These are phyloP conservation scores for Pseudogymnoascus pannorum DNA, from an alignment of 2,329 filamentous ascomycete genomes.

Conservation along the genomic window DNA sequence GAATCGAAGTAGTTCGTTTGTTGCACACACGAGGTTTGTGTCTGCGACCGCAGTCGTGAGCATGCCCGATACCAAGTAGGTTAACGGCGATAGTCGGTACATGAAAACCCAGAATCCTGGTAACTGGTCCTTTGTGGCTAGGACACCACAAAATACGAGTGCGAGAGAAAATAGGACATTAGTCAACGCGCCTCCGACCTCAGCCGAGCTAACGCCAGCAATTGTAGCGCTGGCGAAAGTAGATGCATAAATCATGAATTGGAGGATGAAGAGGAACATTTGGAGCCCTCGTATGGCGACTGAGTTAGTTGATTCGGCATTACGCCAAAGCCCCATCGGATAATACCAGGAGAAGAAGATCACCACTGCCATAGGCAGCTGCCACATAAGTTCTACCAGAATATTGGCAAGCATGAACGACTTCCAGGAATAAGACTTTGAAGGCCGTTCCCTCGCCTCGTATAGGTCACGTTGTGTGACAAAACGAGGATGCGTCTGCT, in stretches of 20 bases:
- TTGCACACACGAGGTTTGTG: slow-evolving; percentile 54
- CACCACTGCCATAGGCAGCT: slow-evolving; percentile 59
- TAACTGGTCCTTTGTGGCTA: slow-evolving; percentile 52
- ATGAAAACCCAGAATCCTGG: slow-evolving; percentile 76
- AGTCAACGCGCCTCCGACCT: slow-evolving; percentile 67
- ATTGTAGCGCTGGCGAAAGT: slow-evolving; percentile 75
- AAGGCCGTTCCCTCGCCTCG: slow-evolving; percentile 33
- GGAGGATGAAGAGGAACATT: slow-evolving; percentile 66
- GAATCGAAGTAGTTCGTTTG: slow-evolving; percentile 60
- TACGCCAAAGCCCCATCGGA: slow-evolving; percentile 65
- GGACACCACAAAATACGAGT: slow-evolving; percentile 67
- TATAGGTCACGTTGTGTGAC: slow-evolving; percentile 59
- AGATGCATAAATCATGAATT: slow-evolving; percentile 71
- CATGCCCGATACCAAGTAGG: slow-evolving; percentile 69
- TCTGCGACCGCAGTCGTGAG: slow-evolving; percentile 61
- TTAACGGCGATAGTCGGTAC: slow-evolving; percentile 74
- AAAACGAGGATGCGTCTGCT: slow-evolving; percentile 61
- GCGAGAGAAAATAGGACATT: slow-evolving; percentile 65
- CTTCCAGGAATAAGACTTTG: slow-evolving; percentile 24
- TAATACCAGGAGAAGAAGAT: slow-evolving; percentile 80
- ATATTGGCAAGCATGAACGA: slow-evolving; percentile 35
- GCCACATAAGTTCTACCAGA: slow-evolving; percentile 75
- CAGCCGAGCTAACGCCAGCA: slow-evolving; percentile 63
- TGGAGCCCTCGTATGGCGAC: slow-evolving; percentile 62
- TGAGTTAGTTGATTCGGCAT: slow-evolving; percentile 53